Conservation (phyloP, 768 basidiomycete species). For the Psilocybe cyanescens region DNA sequence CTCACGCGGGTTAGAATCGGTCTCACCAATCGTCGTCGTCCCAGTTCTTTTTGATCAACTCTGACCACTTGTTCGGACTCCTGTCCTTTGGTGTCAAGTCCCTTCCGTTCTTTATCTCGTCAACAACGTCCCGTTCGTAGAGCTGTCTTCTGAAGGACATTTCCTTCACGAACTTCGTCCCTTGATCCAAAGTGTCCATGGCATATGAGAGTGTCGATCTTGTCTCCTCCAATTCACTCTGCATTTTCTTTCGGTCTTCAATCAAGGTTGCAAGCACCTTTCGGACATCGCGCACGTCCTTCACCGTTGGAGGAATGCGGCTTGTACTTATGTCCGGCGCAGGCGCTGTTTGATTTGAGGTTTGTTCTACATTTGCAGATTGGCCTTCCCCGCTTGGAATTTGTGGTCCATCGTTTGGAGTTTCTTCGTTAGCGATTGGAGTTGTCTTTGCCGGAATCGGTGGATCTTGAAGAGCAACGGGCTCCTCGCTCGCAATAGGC, state of each 20-base stretch:
- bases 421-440: not conserved
- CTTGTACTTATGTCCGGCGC: too few species aligned
- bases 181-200: not conserved
- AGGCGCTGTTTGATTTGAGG: too few species aligned
- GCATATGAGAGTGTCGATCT: not conserved
- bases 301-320: not conserved
- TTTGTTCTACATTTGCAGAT: too few species aligned
- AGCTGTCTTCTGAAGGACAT: slow-evolving; percentile 9
- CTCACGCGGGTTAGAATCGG: too few species aligned
- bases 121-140: slow-evolving; percentile 17
- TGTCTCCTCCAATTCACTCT: not conserved
- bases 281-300: not conserved
- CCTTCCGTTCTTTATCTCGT: slow-evolving; percentile 26
- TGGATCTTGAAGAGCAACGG: too few species aligned
- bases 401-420: not conserved
- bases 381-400: not conserved
- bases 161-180: not conserved
- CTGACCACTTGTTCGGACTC: not conserved
- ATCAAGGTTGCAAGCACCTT: not conserved
- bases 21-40: not conserved
- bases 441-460: too few species aligned
- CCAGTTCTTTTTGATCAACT: not conserved
- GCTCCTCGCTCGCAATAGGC: not conserved
- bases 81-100: slow-evolving; percentile 31
- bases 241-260: not conserved